Evolutionary conservation across 2,329 filamentous ascomycete species (phyloP).

Genomic region (Monilinia laxa): DNA sequence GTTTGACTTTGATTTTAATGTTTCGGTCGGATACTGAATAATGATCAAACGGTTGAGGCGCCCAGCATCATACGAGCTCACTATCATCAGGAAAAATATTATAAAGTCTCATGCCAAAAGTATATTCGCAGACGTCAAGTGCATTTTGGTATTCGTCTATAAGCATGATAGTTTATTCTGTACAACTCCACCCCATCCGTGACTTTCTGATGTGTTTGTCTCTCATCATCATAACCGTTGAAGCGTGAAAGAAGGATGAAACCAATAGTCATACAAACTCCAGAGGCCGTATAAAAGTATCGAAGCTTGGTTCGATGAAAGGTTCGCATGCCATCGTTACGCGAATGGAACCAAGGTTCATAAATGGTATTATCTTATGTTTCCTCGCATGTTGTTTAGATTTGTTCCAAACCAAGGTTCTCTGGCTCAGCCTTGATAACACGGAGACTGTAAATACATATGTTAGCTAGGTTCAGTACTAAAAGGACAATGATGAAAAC

Average conservation of each 20-base stretch:
- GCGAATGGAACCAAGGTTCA: constrained; percentile 14
- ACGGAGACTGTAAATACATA: constrained; percentile 34
- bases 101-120: background rate
- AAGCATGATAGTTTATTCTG: constrained; percentile 10
- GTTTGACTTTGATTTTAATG: no score
- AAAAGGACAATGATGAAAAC: constrained; percentile 1
- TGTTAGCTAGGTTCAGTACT: background rate
- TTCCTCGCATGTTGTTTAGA: constrained; percentile 7
- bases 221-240: constrained; percentile 20
- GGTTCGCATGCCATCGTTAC: constrained; percentile 3
- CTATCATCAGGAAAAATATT: background rate
- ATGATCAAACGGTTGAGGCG: background rate
- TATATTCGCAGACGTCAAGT: background rate
- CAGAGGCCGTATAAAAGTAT: constrained; percentile 1
- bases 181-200: constrained; percentile 18
- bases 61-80: background rate
- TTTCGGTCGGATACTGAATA: no score
- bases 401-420: constrained; percentile 33
- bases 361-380: constrained; percentile 3
- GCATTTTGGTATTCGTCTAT: constrained; percentile 22
- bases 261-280: constrained; percentile 7
- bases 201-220: constrained; percentile 11
- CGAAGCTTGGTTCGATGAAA: constrained; percentile 15
- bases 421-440: constrained; percentile 40
- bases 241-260: constrained; percentile 16